Percentiles rank a stretch among this genome's conserved stretches.
These are phyloP conservation scores for Aciculoconidium aculeatum DNA, from an alignment of 805 yeast genomes.

Conservation along the genomic window DNA sequence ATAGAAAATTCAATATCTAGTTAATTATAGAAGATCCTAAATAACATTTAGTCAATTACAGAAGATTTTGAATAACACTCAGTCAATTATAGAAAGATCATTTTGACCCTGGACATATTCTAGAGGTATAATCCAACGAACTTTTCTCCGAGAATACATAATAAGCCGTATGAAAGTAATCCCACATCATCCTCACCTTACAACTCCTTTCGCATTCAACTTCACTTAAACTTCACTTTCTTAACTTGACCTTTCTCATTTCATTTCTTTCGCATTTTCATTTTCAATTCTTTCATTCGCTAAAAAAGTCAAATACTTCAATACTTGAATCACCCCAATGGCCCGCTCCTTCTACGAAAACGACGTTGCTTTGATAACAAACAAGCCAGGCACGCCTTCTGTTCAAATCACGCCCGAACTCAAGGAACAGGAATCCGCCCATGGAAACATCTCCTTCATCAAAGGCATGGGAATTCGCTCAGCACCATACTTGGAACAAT, in stretches of 20 bases:
- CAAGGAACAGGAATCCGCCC: constrained; percentile 32
- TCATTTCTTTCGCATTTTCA: no score
- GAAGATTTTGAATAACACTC: no score
- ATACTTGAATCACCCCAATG: constrained; percentile 2
- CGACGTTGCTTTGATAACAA: constrained; percentile 43
- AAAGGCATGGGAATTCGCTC: constrained; percentile 53
- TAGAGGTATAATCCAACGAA: no score
- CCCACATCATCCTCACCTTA: neutral
- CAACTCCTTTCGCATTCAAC: neutral
- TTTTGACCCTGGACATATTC: no score
- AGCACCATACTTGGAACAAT: constrained; percentile 41
- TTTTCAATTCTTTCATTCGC: no score
- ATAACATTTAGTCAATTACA: no score
- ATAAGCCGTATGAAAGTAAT: constrained; percentile 1
- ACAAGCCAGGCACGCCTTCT: constrained; percentile 44
- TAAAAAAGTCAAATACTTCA: no score
- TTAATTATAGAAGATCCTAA: no score
- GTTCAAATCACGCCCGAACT: constrained; percentile 31
- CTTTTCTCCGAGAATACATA: constrained; percentile 1
- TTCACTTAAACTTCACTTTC: neutral
- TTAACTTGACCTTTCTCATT: neutral
- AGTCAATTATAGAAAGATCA: no score
- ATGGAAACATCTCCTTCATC: constrained; percentile 35
- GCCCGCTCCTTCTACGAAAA: constrained; percentile 42
- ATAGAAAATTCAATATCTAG: no score